phyloP scores from a whole-genome alignment of 78 protist genomes.

The Tieghemostelium lacteum region DNA sequence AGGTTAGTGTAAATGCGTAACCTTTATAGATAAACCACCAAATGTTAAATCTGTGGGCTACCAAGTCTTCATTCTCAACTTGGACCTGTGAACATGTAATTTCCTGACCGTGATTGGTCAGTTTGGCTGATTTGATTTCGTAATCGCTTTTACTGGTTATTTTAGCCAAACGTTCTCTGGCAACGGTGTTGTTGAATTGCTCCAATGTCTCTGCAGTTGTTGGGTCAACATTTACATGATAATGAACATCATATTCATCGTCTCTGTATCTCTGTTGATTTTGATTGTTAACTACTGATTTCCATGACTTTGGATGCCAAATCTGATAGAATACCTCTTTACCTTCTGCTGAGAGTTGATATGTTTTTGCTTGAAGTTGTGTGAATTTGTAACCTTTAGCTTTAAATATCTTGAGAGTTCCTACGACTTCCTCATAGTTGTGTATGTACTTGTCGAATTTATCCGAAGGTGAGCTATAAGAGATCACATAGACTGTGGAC shows the following conservation, averaged over 20 bases:
- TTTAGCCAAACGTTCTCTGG: not conserved
- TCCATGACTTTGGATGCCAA: not conserved
- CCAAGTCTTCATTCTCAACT: not conserved
- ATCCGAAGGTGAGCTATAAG: not conserved
- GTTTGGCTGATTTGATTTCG: not conserved
- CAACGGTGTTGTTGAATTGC: not conserved
- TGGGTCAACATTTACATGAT: not conserved
- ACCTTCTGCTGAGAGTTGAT: not conserved
- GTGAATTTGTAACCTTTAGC: slow-evolving; percentile 23
- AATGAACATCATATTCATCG: not conserved
- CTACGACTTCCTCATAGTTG: not conserved
- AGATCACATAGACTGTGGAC: not conserved
- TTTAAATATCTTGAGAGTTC: not conserved
- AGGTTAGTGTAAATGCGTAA: not conserved
- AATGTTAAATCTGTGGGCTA: not conserved
- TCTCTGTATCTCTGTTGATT: not conserved
- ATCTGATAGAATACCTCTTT: not conserved
- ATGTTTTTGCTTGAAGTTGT: not conserved
- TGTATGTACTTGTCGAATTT: not conserved
- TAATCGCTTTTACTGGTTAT: too few species aligned
- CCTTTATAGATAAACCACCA: not conserved
- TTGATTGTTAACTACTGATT: not conserved
- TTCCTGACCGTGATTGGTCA: not conserved
- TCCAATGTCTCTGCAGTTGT: not conserved
- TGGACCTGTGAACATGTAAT: not conserved